A percentile compares a stretch with the other conserved stretches of the same genome.
Conservation (phyloP, 2,329 filamentous ascomycete species). For the Ceratocystis variospora region DNA sequence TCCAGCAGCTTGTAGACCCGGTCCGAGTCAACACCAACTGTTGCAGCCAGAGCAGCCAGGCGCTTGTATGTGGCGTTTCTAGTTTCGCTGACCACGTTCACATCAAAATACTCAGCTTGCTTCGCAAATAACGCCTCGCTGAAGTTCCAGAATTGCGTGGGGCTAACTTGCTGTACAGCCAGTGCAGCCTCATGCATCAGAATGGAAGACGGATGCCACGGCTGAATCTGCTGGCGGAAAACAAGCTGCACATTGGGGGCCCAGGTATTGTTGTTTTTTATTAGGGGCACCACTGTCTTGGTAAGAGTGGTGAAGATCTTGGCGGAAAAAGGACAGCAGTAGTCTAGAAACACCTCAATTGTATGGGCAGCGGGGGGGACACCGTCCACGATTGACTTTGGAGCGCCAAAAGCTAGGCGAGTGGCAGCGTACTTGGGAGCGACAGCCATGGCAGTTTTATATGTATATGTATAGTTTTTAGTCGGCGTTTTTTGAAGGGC, state of each 20-base stretch:
- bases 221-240: constrained; percentile 84
- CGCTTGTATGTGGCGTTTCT: constrained; percentile 73
- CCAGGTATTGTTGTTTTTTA: constrained; percentile 46
- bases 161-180: constrained; percentile 59
- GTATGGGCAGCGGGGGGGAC: constrained; percentile 40
- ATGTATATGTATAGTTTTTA: background rate
- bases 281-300: constrained; percentile 47
- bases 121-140: constrained; percentile 49
- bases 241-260: constrained; percentile 53
- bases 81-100: constrained; percentile 66
- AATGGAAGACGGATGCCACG: constrained; percentile 83
- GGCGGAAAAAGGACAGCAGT: constrained; percentile 65
- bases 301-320: constrained; percentile 66
- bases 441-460: constrained; percentile 48
- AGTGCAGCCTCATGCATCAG: constrained; percentile 70
- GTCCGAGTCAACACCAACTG: constrained; percentile 55
- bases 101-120: constrained; percentile 73
- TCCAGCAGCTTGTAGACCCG: constrained; percentile 54
- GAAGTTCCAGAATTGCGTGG: constrained; percentile 68
- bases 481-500: background rate
- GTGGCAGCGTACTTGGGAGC: constrained; percentile 65
- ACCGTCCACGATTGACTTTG: constrained; percentile 25
- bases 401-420: constrained; percentile 40
- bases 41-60: constrained; percentile 58
- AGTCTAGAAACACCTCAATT: constrained; percentile 64